Evolutionary conservation across 2,329 filamentous ascomycete species (phyloP).

Genomic region (Colletotrichum godetiae): DNA sequence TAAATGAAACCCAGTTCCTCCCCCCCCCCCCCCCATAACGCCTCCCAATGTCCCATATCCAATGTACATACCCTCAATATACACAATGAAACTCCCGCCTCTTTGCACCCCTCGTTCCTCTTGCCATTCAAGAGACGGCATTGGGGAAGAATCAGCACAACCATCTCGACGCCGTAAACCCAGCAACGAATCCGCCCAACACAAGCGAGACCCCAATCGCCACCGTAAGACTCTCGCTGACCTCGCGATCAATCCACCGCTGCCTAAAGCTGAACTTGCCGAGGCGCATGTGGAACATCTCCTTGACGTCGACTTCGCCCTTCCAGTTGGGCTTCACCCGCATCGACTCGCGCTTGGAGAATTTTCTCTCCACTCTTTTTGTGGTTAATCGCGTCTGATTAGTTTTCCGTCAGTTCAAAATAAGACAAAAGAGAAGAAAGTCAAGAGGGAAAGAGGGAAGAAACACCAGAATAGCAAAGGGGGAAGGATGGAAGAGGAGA

Average conservation of each 20-base stretch:
- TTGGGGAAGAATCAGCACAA: neutral
- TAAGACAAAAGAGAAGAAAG: too few relatives aligned
- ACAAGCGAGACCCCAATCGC: constrained; percentile 38
- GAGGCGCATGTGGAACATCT: constrained; percentile 49
- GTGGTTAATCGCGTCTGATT: constrained; percentile 20
- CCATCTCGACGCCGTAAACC: constrained; percentile 28
- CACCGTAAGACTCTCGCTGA: constrained; percentile 41
- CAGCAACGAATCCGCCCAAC: constrained; percentile 38
- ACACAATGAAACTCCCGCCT: too few relatives aligned
- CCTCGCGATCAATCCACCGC: constrained; percentile 45
- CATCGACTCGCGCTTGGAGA: constrained; percentile 17
- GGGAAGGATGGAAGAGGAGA: too few relatives aligned
- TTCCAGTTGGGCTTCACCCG: constrained; percentile 20
- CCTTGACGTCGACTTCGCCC: constrained; percentile 36
- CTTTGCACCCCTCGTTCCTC: too few relatives aligned
- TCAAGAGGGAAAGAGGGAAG: too few relatives aligned
- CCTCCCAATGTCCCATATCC: too few relatives aligned
- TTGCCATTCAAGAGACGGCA: too few relatives aligned
- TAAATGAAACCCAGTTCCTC: neutral
- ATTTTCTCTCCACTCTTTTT: constrained; percentile 31
- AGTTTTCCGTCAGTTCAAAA: neutral
- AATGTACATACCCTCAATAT: too few relatives aligned
- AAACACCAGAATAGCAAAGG: too few relatives aligned
- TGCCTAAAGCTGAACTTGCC: constrained; percentile 44
- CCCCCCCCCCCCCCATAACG: too few relatives aligned